Conservation (phyloP, 176 grass and related monocot species). For the Tillandsia leiboldiana region DNA sequence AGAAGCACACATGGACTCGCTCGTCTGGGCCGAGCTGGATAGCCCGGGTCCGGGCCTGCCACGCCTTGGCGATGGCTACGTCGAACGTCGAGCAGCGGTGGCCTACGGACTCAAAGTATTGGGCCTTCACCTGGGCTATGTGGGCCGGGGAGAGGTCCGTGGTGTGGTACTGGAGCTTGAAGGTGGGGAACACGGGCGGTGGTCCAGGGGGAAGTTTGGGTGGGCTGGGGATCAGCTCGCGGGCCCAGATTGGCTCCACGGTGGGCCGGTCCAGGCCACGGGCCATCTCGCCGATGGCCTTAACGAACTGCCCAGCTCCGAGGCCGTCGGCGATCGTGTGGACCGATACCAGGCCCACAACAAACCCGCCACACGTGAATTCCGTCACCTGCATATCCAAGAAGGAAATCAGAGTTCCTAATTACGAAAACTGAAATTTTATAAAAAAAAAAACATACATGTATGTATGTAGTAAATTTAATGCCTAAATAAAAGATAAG, state of each 20-base stretch:
- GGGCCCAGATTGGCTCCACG: slow-evolving; percentile 47
- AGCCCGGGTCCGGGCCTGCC: slow-evolving; percentile 65
- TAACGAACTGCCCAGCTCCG: slow-evolving; percentile 72
- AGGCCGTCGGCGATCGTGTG: slow-evolving; percentile 83
- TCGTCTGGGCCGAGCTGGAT: slow-evolving; percentile 15
- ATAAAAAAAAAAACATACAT: too few species aligned
- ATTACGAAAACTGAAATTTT: too few species aligned
- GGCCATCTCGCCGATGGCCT: slow-evolving; percentile 61
- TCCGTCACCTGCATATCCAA: slow-evolving; percentile 55
- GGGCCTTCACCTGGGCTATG: slow-evolving; percentile 41
- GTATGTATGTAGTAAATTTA: too few species aligned
- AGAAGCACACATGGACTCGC: slow-evolving; percentile 65
- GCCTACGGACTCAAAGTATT: slow-evolving; percentile 36
- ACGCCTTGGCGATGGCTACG: slow-evolving; percentile 54
- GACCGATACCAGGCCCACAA: slow-evolving; percentile 65
- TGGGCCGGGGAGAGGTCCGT: slow-evolving; percentile 29
- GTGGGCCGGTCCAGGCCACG: slow-evolving; percentile 21
- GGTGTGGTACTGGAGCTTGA: slow-evolving; percentile 41
- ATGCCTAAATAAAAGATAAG: too few species aligned
- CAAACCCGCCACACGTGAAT: slow-evolving; percentile 70
- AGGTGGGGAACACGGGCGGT: slow-evolving; percentile 23
- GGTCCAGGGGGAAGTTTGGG: slow-evolving; percentile 36
- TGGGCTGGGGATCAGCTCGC: slow-evolving; percentile 58
- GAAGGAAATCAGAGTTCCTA: too few species aligned
- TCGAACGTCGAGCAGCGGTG: slow-evolving; percentile 85